These are phyloP conservation scores for Aspergillus pseudotamarii DNA, from an alignment of 2,329 filamentous ascomycete genomes.

Conservation along the genomic window DNA sequence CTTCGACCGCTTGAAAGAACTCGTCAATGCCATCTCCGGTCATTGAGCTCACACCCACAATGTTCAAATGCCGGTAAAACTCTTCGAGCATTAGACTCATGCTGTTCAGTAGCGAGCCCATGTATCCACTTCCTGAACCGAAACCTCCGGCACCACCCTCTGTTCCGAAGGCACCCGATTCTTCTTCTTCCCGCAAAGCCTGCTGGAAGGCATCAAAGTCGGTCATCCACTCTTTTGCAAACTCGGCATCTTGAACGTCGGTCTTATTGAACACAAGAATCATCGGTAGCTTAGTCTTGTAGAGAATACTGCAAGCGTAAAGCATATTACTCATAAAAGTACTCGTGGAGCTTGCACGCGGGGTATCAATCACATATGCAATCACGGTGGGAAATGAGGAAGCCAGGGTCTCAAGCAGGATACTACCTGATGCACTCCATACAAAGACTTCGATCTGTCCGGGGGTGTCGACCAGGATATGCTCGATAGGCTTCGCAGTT, in stretches of 20 bases:
- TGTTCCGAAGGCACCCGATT: slow-evolving; percentile 73
- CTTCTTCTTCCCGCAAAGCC: slow-evolving; percentile 79
- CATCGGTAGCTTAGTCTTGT: slow-evolving; percentile 98
- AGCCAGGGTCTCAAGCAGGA: slow-evolving; percentile 88
- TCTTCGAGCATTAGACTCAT: slow-evolving; percentile 98
- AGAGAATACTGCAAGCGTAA: slow-evolving; percentile 96
- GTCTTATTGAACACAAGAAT: slow-evolving; percentile 99
- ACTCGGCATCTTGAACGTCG: slow-evolving; percentile 85
- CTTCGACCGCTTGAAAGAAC: slow-evolving; percentile 86
- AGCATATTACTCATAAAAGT: slow-evolving; percentile 99
- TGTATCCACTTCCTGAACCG: slow-evolving; percentile 84
- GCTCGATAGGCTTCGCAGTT: slow-evolving; percentile 64
- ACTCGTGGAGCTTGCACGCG: slow-evolving; percentile 85
- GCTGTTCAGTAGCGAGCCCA: slow-evolving; percentile 92
- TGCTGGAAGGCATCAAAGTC: slow-evolving; percentile 96
- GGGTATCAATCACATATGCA: slow-evolving; percentile 96
- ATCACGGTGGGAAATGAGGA: slow-evolving; percentile 96
- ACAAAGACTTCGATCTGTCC: slow-evolving; percentile 99
- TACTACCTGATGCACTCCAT: slow-evolving; percentile 94
- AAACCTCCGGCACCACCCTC: slow-evolving; percentile 62
- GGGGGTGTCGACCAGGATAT: slow-evolving; percentile 92
- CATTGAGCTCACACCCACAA: slow-evolving; percentile 92
- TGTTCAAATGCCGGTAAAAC: slow-evolving; percentile 91
- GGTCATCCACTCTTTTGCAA: slow-evolving; percentile 99
- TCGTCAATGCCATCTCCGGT: slow-evolving; percentile 88